Conservation (phyloP, 2,329 filamentous ascomycete species). For the Aspergillus persii region DNA sequence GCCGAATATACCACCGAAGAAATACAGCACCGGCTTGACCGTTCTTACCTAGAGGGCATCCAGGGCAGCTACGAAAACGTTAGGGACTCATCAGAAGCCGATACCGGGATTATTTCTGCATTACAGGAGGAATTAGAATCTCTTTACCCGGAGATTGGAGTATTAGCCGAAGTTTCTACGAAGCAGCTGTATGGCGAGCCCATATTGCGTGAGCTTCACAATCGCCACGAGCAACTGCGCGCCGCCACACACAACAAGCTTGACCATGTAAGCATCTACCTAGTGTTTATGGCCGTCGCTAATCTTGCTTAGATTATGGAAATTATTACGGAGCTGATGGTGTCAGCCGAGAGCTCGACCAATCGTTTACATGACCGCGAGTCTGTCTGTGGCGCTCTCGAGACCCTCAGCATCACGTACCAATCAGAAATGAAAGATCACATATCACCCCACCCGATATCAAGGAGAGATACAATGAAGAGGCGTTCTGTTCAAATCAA, state of each 20-base stretch:
- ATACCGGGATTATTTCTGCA: constrained; percentile 20
- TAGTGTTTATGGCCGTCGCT: constrained; percentile 1
- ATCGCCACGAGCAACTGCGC: constrained; percentile 29
- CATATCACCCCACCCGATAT: constrained; percentile 19
- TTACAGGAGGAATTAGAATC: constrained; percentile 39
- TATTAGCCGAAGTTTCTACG: constrained; percentile 42
- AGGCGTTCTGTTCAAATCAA: constrained; percentile 26
- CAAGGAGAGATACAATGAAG: constrained; percentile 27
- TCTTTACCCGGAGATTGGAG: constrained; percentile 40
- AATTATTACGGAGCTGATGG: constrained; percentile 33
- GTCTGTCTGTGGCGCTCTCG: constrained; percentile 35
- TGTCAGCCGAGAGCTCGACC: constrained; percentile 28
- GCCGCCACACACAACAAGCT: constrained; percentile 33
- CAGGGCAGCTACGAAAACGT: constrained; percentile 5
- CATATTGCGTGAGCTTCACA: constrained; percentile 36
- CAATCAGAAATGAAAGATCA: constrained; percentile 28
- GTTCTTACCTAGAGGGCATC: constrained; percentile 37
- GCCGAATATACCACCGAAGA: constrained; percentile 36
- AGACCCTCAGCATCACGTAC: constrained; percentile 31
- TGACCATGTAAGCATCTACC: constrained; percentile 28
- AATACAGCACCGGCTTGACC: constrained; percentile 39
- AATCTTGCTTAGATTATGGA: constrained; percentile 30
- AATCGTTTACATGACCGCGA: constrained; percentile 31
- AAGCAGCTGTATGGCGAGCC: constrained; percentile 43
- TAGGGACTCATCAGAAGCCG: neutral